Conservation (phyloP, 1,139 yeast genomes). For the Taiozyma onychis region DNA sequence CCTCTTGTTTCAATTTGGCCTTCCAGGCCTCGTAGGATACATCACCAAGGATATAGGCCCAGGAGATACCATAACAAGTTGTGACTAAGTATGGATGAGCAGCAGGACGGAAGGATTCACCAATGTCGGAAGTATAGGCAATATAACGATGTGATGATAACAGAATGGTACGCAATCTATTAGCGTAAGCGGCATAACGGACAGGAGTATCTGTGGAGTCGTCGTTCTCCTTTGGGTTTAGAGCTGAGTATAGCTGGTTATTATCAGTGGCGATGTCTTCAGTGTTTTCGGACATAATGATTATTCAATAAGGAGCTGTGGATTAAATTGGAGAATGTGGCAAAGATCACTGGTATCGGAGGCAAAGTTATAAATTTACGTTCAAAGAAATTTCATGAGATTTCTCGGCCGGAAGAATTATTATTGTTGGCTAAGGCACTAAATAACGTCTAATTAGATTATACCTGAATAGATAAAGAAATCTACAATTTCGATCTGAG, state of each 20-base stretch:
- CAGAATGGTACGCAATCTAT: conserved; percentile 63
- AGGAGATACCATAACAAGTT: conserved; percentile 67
- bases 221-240: neutral
- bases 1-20: conserved; percentile 62
- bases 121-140: conserved; percentile 84
- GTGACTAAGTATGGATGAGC: conserved; percentile 65
- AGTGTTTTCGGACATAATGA: conserved; percentile 7
- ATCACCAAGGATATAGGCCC: conserved; percentile 77
- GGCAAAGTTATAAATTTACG: too few relatives aligned
- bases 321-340: neutral
- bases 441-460: too few relatives aligned
- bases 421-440: too few relatives aligned
- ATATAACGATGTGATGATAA: conserved; percentile 78
- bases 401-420: too few relatives aligned
- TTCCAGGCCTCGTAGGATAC: conserved; percentile 75
- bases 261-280: conserved; percentile 4
- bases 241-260: conserved; percentile 1
- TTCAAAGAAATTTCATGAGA: too few relatives aligned
- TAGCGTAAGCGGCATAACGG: conserved; percentile 82
- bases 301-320: neutral
- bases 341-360: neutral
- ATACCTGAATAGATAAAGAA: too few relatives aligned
- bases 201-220: conserved; percentile 44
- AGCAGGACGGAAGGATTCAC: conserved; percentile 85
- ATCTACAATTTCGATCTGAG: neutral